These are phyloP conservation scores for Catenaria anguillulae DNA, from an alignment of 371 early-diverging fungal genomes.

Conservation along the genomic window DNA sequence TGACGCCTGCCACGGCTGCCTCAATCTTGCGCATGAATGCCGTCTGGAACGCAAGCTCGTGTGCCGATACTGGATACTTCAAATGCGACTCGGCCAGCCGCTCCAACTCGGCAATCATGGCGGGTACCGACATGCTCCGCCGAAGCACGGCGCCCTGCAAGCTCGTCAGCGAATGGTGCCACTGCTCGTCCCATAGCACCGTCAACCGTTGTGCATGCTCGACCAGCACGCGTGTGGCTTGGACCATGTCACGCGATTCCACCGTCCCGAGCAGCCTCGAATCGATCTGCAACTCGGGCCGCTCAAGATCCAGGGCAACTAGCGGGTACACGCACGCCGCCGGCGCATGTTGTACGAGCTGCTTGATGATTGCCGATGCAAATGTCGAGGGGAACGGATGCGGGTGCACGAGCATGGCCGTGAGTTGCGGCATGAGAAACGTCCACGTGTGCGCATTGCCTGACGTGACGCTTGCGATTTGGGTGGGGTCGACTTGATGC, in stretches of 20 bases:
- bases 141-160: slow-evolving; percentile 43
- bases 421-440: slow-evolving; percentile 60
- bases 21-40: slow-evolving; percentile 36
- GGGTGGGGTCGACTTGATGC: too few relatives aligned
- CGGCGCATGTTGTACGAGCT: slow-evolving; percentile 45
- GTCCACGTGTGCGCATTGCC: too few relatives aligned
- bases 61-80: slow-evolving; percentile 27
- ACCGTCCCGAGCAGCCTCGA: slow-evolving; percentile 24
- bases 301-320: slow-evolving; percentile 35
- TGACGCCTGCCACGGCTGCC: slow-evolving; percentile 22
- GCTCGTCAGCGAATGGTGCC: slow-evolving; percentile 50
- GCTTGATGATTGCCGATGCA: slow-evolving; percentile 33
- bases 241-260: slow-evolving; percentile 29
- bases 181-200: slow-evolving; percentile 68
- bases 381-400: slow-evolving; percentile 33
- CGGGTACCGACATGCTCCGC: slow-evolving; percentile 35
- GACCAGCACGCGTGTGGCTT: slow-evolving; percentile 39
- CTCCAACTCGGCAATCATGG: slow-evolving; percentile 32
- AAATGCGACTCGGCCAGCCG: slow-evolving; percentile 20
- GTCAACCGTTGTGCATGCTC: slow-evolving; percentile 56
- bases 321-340: slow-evolving; percentile 53
- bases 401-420: slow-evolving; percentile 54
- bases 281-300: slow-evolving; percentile 21
- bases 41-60: slow-evolving; percentile 50
- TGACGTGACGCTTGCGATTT: too few relatives aligned